Evolutionary conservation across 768 basidiomycete species (phyloP).

Genomic region (Crassisporium funariophilum): DNA sequence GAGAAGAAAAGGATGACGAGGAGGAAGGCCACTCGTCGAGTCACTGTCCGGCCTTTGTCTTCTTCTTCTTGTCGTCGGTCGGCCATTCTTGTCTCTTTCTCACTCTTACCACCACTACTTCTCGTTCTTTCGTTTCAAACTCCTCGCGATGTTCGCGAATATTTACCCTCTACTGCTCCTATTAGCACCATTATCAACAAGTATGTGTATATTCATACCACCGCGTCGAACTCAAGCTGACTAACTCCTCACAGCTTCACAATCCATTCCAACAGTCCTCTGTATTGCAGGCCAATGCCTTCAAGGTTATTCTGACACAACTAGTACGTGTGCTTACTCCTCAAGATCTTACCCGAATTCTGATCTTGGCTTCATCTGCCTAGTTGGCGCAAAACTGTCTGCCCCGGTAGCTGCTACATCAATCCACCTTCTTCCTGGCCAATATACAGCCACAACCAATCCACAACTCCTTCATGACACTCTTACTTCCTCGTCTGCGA

Average conservation of each 20-base stretch:
- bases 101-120: too few relatives aligned
- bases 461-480: slow-evolving; percentile 71
- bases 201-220: too few relatives aligned
- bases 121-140: too few relatives aligned
- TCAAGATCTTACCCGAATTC: not conserved
- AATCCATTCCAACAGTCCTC: slow-evolving; percentile 62
- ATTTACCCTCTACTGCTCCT: too few relatives aligned
- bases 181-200: too few relatives aligned
- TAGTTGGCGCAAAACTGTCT: slow-evolving; percentile 73
- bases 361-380: slow-evolving; percentile 21
- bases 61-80: too few relatives aligned
- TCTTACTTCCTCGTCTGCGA: slow-evolving; percentile 64
- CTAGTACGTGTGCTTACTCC: slow-evolving; percentile 53
- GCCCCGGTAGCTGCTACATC: slow-evolving; percentile 54
- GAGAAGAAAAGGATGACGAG: too few relatives aligned
- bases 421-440: slow-evolving; percentile 73
- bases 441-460: slow-evolving; percentile 71
- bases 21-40: too few relatives aligned
- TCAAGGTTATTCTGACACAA: slow-evolving; percentile 75
- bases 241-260: slow-evolving; percentile 55
- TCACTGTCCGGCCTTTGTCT: too few relatives aligned
- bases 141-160: too few relatives aligned
- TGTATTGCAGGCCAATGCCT: slow-evolving; percentile 89
- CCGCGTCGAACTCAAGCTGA: too few relatives aligned
- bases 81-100: too few relatives aligned